phyloP scores from a whole-genome alignment of 768 basidiomycete genomes.

The Grammothele lineata region DNA sequence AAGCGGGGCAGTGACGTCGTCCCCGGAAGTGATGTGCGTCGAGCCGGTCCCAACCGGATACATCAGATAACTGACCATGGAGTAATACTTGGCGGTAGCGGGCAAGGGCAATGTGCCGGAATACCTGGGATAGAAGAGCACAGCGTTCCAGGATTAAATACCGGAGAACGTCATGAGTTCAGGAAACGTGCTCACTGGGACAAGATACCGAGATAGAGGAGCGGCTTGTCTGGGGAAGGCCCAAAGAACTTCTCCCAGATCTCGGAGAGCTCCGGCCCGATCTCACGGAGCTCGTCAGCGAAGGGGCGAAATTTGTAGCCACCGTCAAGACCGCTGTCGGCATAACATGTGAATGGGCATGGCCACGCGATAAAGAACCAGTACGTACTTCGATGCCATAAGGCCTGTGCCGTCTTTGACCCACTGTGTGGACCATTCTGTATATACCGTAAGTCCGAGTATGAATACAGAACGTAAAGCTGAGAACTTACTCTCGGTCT shows the following conservation, averaged over 20 bases:
- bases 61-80: constrained; percentile 25
- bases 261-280: constrained; percentile 43
- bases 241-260: constrained; percentile 50
- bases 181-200: constrained; percentile 34
- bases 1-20: constrained; percentile 37
- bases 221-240: constrained; percentile 51
- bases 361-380: too few relatives aligned
- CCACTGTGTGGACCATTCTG: constrained; percentile 16
- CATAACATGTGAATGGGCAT: too few relatives aligned
- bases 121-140: constrained; percentile 20
- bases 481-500: constrained; percentile 13
- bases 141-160: background rate
- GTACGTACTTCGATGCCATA: constrained; percentile 15
- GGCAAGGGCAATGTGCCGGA: constrained; percentile 14
- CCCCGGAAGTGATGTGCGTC: constrained; percentile 42
- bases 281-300: constrained; percentile 41
- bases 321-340: constrained; percentile 47
- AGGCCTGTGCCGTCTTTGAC: constrained; percentile 11
- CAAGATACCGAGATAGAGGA: constrained; percentile 40
- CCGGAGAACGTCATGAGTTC: too few relatives aligned
- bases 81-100: constrained; percentile 26
- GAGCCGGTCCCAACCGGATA: constrained; percentile 48
- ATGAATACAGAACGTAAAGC: background rate
- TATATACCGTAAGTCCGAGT: background rate
- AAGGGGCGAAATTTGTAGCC: constrained; percentile 56